Base-by-base conservation (phyloP, 176 grass and related monocot genomes). In the Alopecurus myosuroides region DNA sequence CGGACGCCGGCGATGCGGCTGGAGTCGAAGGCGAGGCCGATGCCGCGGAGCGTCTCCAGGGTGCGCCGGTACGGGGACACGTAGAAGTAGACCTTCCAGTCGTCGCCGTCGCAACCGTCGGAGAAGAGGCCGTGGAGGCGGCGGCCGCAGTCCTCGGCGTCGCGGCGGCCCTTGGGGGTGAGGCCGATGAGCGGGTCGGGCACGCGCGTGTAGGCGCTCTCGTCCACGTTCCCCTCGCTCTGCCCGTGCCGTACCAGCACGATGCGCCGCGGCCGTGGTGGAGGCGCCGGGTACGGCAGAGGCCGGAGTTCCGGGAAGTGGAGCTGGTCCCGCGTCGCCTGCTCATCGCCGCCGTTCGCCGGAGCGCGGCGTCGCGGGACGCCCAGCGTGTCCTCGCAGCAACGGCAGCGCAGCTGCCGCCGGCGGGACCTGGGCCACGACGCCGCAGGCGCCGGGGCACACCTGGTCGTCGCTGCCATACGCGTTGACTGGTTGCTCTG, bases 61-160 rank as follows among this genome's bases (percentile, higher is more conserved):
- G 86, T 88, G 28, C 95, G 84, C 7, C 80, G 88, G 90, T 98
- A 98, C 3, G 92, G 95, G 0, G 90, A 94, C 10, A 94, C 92
- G 80, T 97, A 97, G 80, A 97, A 97, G 84, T 94, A 97, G 1
- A 92, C 95, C 88, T 91, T 94, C 95, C 95, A 94, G 49, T 84
- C 81, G 7, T 83, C 86, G 28, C 3, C 73, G 70, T 46, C 23
- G 13, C 42, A 25, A 26, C 41, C 41, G 8, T 45, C 44, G 42
- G 70, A 49, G 70, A 74, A 46, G 33, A 97, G 90, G 5, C 74
- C 12, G 1, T 80, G 86, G 3, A 97, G 86, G 40, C 90, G 81
- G 9, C 70, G 77, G 33, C 95, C 92, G 48, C 90, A 91, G 36
- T 63, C 84, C 75, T 91, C 86, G 17, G 92, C 90, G 2, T 97